Evolutionary conservation across 2,329 filamentous ascomycete genomes (phyloP), one percentile per base, ranked within the genome.

Genomic region (Madurella mycetomatis): DNA sequence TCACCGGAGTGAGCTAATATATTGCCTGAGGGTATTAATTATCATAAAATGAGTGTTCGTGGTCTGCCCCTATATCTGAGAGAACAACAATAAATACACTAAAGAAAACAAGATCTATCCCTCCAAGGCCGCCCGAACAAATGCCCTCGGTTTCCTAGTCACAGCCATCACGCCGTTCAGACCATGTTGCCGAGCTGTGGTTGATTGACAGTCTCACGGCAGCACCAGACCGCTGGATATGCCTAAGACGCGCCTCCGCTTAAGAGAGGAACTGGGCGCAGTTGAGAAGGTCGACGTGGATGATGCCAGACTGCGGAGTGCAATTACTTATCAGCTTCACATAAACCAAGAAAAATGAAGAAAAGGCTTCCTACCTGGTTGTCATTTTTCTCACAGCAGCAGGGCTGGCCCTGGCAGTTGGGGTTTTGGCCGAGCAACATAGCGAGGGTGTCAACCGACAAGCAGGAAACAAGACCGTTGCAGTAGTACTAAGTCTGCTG

Each of bases 301-400:
- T n/a, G 40, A 54, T 25, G 15, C 42, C 40, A 25, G 44, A 44
- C 51, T 57, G 15, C 13, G 41, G 42, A 11, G 18, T 13, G 25
- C 25, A 25, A 25, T 31, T 42, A 31, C 31, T 16, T 32, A 32
- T 39, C 17, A 41, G 45, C 47, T 13, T 34, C n/a, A 39, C 16
- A 16, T 13, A 16, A n/a, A 16, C 9, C 2, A 30, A 39, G 41
- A 12, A n/a, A 25, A 39, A 15, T 32, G 12, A 11, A 30, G 46
- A 11, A 25, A 16, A 9, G 9, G 15, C n/a, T 16, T 40, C 54
- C 54, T 9, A 57, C 57, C 41, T 50, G 41, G 32, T 9, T 11
- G 5, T 17, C 40, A 16, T 31, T 15, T 41, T 18, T 37, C 9
- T 49, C 47, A 55, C 58, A 60, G 58, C 58, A 60, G 51, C 50